A percentile compares a stretch with the other conserved stretches of the same genome.
These are phyloP conservation scores for Apostasia ramifera DNA, from an alignment of 106 monocot species.

Conservation along the genomic window DNA sequence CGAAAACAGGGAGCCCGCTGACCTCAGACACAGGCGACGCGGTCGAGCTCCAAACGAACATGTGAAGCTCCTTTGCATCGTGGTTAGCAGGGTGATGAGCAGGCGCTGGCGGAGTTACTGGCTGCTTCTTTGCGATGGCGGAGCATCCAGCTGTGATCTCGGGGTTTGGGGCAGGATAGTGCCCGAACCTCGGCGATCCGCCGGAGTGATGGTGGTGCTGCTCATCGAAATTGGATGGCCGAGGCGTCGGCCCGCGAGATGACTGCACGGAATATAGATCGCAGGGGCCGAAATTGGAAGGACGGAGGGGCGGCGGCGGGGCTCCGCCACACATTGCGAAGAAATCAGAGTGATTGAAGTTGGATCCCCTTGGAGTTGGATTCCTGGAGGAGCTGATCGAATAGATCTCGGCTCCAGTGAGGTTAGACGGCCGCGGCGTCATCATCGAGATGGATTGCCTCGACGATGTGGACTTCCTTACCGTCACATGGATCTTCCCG, in stretches of 20 bases:
- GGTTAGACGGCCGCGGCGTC: slow-evolving; percentile 60
- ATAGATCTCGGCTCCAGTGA: slow-evolving; percentile 66
- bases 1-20: slow-evolving; percentile 39
- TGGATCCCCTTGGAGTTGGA: slow-evolving; percentile 54
- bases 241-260: slow-evolving; percentile 52
- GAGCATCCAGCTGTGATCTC: slow-evolving; percentile 21
- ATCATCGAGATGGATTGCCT: slow-evolving; percentile 33
- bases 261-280: slow-evolving; percentile 61
- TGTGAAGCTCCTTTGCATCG: slow-evolving; percentile 67
- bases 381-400: slow-evolving; percentile 54
- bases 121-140: slow-evolving; percentile 2
- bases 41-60: slow-evolving; percentile 83
- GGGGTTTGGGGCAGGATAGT: slow-evolving; percentile 22
- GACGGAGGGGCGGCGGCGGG: slow-evolving; percentile 19
- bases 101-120: background rate
- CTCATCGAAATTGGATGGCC: slow-evolving; percentile 59
- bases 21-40: slow-evolving; percentile 59
- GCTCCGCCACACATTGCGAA: slow-evolving; percentile 39
- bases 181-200: slow-evolving; percentile 9
- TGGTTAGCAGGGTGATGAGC: slow-evolving; percentile 7
- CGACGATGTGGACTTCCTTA: slow-evolving; percentile 47
- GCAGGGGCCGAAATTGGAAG: slow-evolving; percentile 45
- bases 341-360: slow-evolving; percentile 65
- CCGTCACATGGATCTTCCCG: slow-evolving; percentile 59
- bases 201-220: slow-evolving; percentile 2